Evolutionary conservation across 2,329 filamentous ascomycete species (phyloP), one percentile per base, ranked within the genome.

Genomic region (Orbilia oligospora): DNA sequence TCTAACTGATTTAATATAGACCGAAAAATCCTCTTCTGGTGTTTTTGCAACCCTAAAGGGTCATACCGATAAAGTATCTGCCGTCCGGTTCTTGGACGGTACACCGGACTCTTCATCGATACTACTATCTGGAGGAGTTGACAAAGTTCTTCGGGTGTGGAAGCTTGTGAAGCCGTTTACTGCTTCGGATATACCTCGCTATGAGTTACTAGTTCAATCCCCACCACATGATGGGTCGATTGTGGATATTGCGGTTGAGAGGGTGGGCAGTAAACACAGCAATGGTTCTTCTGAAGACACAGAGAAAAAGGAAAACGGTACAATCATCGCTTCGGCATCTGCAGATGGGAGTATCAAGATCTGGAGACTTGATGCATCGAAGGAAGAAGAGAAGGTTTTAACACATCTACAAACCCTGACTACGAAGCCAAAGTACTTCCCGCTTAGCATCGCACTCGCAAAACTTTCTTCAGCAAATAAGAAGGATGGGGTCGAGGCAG

Each of bases 11-110:
- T 44, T 12, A 61, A 82, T 48, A 83, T 84, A 24, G 65, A 77
- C 88, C 85, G 86, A 88, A 73, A 80, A 83, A 33, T 81, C 83
- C 30, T 82, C 86, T 24, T 83, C 82, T 18, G 94, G 95, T 5
- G 87, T 97, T 12, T 87, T 87, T 64, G 84, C 85, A 0, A 86
- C 97, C 1, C 86, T 98, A 38, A 87, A 88, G 41, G 93, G 93
- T 0, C 96, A 99, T 83, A 90, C 87, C 12, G 92, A 92, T 80
- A 88, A 88, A 67, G 93, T 98, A 79, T 97, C 94, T 84, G 93
- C 91, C 10, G 90, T 98, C 67, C 91, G 90, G 81, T 97, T 97
- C 83, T 87, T 95, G 68, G 89, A 89, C 0, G 83, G 84, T 36
- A 85, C 86, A 18, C 85, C 84, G 5, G 86, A 88, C 18, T 82